phyloP scores from a whole-genome alignment of 768 basidiomycete genomes.

The Krasilnikovozyma curviuscula region DNA sequence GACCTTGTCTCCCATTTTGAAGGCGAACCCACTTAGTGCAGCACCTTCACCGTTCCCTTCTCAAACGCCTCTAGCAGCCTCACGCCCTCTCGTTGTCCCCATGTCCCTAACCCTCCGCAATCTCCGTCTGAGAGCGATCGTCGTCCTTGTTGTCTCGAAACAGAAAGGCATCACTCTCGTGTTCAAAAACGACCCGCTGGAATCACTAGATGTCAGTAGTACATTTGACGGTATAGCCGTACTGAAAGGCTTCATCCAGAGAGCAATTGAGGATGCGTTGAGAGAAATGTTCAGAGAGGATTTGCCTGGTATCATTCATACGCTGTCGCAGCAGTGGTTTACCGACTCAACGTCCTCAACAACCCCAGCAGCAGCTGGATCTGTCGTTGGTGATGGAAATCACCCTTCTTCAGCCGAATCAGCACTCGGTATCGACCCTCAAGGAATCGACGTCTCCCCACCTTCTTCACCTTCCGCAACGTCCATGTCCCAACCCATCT shows the following conservation, averaged over 20 bases:
- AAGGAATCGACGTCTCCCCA: no score
- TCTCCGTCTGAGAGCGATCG: conserved; percentile 81
- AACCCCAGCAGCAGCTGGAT: neutral
- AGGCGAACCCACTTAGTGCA: conserved; percentile 85
- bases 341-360: conserved; percentile 17
- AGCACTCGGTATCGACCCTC: no score
- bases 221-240: conserved; percentile 97
- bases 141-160: conserved; percentile 90
- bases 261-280: conserved; percentile 89
- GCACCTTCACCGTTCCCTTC: conserved; percentile 23
- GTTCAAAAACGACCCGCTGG: conserved; percentile 97
- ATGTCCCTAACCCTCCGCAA: conserved; percentile 95
- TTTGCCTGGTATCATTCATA: conserved; percentile 86
- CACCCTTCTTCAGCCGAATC: no score
- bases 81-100: conserved; percentile 85
- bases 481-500: neutral
- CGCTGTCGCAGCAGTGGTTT: conserved; percentile 88
- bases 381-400: neutral
- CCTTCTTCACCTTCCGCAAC: neutral
- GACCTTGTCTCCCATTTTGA: neutral
- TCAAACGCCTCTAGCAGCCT: conserved; percentile 49
- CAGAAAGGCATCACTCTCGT: conserved; percentile 97
- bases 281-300: conserved; percentile 98
- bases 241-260: conserved; percentile 92
- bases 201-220: conserved; percentile 91